phyloP scores from a whole-genome alignment of 345 rosid genomes.

The Populus ilicifolia region DNA sequence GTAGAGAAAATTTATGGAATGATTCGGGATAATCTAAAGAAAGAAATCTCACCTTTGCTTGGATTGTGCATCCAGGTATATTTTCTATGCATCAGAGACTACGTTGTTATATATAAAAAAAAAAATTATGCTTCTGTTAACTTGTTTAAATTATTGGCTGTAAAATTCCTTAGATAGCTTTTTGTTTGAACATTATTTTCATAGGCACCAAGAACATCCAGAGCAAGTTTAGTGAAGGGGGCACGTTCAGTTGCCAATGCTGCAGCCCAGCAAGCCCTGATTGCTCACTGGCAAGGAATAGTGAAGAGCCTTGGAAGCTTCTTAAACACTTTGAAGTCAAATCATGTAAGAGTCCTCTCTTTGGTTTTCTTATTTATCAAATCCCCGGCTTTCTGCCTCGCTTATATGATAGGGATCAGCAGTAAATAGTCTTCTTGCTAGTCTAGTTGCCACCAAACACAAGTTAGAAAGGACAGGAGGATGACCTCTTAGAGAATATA shows the following conservation, averaged over 20 bases:
- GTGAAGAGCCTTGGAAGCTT: slow-evolving; percentile 90
- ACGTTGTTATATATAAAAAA: background rate
- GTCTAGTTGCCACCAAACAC: background rate
- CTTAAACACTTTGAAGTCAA: slow-evolving; percentile 66
- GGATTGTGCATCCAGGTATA: slow-evolving; percentile 96
- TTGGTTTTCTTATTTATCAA: background rate
- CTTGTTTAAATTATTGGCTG: background rate
- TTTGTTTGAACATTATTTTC: slow-evolving; percentile 8
- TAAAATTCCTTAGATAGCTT: background rate
- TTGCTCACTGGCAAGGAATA: slow-evolving; percentile 97
- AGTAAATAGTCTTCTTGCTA: background rate
- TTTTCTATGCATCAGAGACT: background rate
- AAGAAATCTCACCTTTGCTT: slow-evolving; percentile 91
- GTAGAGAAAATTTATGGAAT: slow-evolving; percentile 96
- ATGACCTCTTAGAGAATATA: background rate
- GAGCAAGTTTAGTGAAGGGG: slow-evolving; percentile 96
- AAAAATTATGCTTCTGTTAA: background rate
- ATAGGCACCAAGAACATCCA: slow-evolving; percentile 97
- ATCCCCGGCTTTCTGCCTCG: background rate
- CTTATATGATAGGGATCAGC: background rate
- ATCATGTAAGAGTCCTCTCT: slow-evolving; percentile 48
- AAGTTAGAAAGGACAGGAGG: background rate
- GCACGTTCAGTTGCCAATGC: slow-evolving; percentile 69
- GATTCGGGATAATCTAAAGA: slow-evolving; percentile 93
- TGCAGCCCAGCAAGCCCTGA: slow-evolving; percentile 83